Base-by-base conservation (phyloP, 148 eudicot species). In the Chenopodium formosanum region DNA sequence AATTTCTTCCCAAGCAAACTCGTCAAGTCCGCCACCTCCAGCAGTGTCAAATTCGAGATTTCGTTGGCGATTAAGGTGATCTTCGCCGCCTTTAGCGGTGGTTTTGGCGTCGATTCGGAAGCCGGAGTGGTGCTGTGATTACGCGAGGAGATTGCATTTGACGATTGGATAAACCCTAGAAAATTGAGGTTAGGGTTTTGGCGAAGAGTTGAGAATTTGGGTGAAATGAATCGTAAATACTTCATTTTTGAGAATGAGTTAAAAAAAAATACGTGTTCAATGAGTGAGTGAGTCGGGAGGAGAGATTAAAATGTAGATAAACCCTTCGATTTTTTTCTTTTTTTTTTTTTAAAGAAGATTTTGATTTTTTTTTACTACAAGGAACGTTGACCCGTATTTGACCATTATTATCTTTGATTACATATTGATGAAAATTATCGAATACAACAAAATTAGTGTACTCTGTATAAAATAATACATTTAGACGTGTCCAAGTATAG, bases 11-110 rank as follows among this genome's bases (percentile, higher is more conserved):
- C 85, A 73, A 93, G 66, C 46, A 91, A 78, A 68, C 86, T 93
- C 58, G 92, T 86, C 79, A 95, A 81, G 37, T 95, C 99, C 1
- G 94, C 86, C 46, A 90, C 89, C 80, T 95, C 98, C 0, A 92
- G 81, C 62, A 93, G 67, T 7, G 97, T 93, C 2, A 95, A 90
- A 6, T 83, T 87, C 9, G 93, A 84, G 70, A 95, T 82, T 80
- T 95, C 94, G 68, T 92, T 90, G 13, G 92, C 98, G 40, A 95
- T 90, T 1, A 81, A 76, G 0, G 89, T 79, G 4, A 95, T 91
- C 75, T 86, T 90, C 10, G 77, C 58, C 3, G 86, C 74, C 23
- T 69, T 48, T 22, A 73, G 40, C 9, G 58, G 67, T 16, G 76
- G 17, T 22, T 74, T 80, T 77, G 74, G 89, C 2, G 63, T 31